phyloP scores from a whole-genome alignment of 352 stramenopile genomes.

The Globisporangium lucens region DNA sequence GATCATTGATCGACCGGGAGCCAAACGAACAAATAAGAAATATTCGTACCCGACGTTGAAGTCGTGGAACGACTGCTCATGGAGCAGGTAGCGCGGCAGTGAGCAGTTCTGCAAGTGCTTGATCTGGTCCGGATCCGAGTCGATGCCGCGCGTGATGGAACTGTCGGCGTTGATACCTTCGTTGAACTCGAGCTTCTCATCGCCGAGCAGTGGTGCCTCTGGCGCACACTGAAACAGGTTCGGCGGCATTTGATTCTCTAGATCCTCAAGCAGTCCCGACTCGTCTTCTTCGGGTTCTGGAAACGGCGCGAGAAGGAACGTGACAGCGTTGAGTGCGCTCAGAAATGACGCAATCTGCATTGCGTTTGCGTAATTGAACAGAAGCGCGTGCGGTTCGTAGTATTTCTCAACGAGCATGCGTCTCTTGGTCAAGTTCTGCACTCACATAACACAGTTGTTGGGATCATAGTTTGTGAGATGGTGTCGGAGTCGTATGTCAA shows the following conservation, averaged over 20 bases:
- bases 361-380: conserved; percentile 66
- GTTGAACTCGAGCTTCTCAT: conserved; percentile 17
- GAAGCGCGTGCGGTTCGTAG: conserved; percentile 51
- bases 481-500: background rate
- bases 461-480: background rate
- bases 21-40: background rate
- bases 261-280: background rate
- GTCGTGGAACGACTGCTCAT: conserved; percentile 32
- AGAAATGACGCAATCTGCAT: conserved; percentile 53
- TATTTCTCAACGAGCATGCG: conserved; percentile 56
- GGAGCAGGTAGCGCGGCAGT: conserved; percentile 45
- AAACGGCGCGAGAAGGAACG: conserved; percentile 46
- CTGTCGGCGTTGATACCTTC: conserved; percentile 22
- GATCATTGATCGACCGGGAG: background rate
- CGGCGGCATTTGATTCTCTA: conserved; percentile 26
- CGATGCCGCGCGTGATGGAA: conserved; percentile 24
- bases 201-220: conserved; percentile 33
- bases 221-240: conserved; percentile 58
- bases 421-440: conserved; percentile 68
- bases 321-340: conserved; percentile 69
- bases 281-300: conserved; percentile 14
- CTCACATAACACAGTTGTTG: background rate
- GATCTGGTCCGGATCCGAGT: conserved; percentile 41
- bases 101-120: conserved; percentile 52
- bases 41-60: conserved; percentile 39